Conservation (phyloP, 2,329 filamentous ascomycete species). For the Truncatella angustata region DNA sequence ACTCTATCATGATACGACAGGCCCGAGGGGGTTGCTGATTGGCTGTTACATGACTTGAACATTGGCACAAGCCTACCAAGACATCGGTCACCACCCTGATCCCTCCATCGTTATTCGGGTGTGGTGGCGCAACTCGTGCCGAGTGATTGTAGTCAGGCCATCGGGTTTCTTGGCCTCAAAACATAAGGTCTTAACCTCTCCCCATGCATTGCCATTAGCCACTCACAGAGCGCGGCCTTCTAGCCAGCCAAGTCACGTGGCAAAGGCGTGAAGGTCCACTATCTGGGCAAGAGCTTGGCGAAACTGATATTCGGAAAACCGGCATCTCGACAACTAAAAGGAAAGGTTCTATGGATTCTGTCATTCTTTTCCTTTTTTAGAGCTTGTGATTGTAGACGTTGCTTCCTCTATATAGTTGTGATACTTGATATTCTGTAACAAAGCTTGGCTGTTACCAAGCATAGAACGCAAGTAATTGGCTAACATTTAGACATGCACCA, state of each 20-base stretch:
- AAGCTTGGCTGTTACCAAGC: no score
- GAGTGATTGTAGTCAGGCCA: slow-evolving; percentile 11
- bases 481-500: no score
- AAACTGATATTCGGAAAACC: neutral
- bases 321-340: neutral
- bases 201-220: neutral
- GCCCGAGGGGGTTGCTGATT: slow-evolving; percentile 5
- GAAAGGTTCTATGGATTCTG: no score
- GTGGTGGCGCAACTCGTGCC: slow-evolving; percentile 2
- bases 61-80: slow-evolving; percentile 10
- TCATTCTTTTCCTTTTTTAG: no score
- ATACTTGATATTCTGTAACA: no score
- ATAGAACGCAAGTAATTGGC: no score
- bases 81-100: neutral
- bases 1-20: neutral
- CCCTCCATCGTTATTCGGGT: neutral
- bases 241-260: slow-evolving; percentile 3
- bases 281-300: neutral
- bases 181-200: neutral
- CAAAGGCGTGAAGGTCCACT: neutral
- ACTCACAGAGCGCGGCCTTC: slow-evolving; percentile 3
- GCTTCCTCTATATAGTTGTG: no score
- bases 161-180: slow-evolving; percentile 1
- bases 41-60: neutral
- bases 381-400: no score